These are phyloP conservation scores for Botrytis porri DNA, from an alignment of 2,329 filamentous ascomycete species.

Conservation along the genomic window DNA sequence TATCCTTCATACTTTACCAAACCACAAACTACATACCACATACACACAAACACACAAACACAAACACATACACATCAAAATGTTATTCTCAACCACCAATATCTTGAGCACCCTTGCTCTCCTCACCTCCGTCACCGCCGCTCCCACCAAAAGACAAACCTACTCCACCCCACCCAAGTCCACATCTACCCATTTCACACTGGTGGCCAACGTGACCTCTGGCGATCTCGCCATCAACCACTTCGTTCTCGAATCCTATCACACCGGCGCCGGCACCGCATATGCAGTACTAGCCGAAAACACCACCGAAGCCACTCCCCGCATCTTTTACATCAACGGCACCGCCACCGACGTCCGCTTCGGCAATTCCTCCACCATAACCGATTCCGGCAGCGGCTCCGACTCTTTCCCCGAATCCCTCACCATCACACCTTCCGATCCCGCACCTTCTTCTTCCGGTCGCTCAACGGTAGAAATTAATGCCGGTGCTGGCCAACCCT, in stretches of 20 bases:
- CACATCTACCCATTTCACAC: slow-evolving; percentile 38
- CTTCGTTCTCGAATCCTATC: slow-evolving; percentile 43
- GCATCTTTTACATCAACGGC: slow-evolving; percentile 51
- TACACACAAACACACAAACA: background rate
- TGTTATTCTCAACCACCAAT: slow-evolving; percentile 22
- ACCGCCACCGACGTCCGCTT: slow-evolving; percentile 41
- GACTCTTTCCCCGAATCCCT: slow-evolving; percentile 40
- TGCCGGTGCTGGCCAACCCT: slow-evolving; percentile 41
- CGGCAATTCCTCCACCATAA: slow-evolving; percentile 40
- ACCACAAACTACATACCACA: background rate
- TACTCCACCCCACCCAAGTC: slow-evolving; percentile 24
- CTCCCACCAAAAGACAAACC: slow-evolving; percentile 23
- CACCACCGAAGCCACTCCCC: slow-evolving; percentile 24
- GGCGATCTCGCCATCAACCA: slow-evolving; percentile 42
- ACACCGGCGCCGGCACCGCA: slow-evolving; percentile 44
- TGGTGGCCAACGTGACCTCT: slow-evolving; percentile 46
- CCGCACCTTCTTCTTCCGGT: slow-evolving; percentile 5
- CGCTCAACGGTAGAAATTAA: slow-evolving; percentile 39
- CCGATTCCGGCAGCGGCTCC: slow-evolving; percentile 40
- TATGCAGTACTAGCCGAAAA: slow-evolving; percentile 40
- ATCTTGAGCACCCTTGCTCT: slow-evolving; percentile 19
- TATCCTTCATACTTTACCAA: background rate
- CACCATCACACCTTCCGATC: slow-evolving; percentile 39
- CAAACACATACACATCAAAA: background rate
- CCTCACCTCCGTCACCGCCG: slow-evolving; percentile 21